Evolutionary conservation across 2,329 filamentous ascomycete species (phyloP), one percentile per base, ranked within the genome.

Genomic region (Exophiala oligosperma): DNA sequence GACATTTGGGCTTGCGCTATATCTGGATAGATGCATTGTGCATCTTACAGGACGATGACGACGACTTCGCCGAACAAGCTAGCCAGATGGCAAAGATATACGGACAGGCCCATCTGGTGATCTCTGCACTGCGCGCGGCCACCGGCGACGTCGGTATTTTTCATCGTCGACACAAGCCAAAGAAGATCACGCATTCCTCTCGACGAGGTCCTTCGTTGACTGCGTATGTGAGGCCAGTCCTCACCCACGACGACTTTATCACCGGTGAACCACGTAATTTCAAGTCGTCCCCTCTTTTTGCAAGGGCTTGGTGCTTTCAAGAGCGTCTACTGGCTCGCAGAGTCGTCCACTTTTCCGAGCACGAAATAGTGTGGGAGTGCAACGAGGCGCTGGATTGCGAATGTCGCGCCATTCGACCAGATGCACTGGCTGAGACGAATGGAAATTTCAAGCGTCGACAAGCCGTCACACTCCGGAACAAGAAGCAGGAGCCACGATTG

Each of bases 1-100:
- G 72, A 56, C 74, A 71, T 24, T 66, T 77, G 44, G 72, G 71
- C 55, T 69, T 61, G 73, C 62, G 37, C 35, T 69, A 66, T 46
- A 29, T 70, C 6, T 70, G 68, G 69, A 68, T 70, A 21, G 67
- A 70, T 51, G 51, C 54, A n/a, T 43, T 69, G 3, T 70, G 66
- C 55, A 70, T 69, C n/a, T 38, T 66, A 7, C 68, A 70, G 58
- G 60, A 65, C 29, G 52, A 56, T 37, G 28, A 12, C 2, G 56
- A 49, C 9, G 66, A 68, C 50, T 67, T 62, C 59, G 51, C 38
- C 17, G 23, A 29, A 2, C 57, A 69, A 48, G 41, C 52, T 5
- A 24, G 35, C 4, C 37, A 47, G 7, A 68, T 68, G 67, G 58
- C 47, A 9, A 14, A 44, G 3, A 55, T 67, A 17, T 69, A 68